Evolutionary conservation across 768 basidiomycete genomes (phyloP).

Genomic region (Peribolospora kevripleyi): DNA sequence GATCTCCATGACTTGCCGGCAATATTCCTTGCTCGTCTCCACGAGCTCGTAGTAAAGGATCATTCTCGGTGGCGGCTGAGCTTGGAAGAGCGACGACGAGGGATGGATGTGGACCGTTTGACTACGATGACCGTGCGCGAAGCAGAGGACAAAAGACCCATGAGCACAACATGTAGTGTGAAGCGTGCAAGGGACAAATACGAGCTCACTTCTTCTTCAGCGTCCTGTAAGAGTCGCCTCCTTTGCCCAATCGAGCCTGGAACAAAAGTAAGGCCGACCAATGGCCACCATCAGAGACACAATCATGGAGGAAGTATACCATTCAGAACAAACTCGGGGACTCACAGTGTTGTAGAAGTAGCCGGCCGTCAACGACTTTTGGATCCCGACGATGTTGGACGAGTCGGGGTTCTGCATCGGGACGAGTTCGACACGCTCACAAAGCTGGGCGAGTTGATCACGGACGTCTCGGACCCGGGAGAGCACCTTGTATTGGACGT

Average conservation of each 20-base stretch:
- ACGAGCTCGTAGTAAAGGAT: constrained; percentile 90
- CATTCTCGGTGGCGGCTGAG: constrained; percentile 76
- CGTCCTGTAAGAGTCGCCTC: constrained; percentile 89
- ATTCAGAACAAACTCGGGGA: not conserved
- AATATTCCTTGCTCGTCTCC: constrained; percentile 90
- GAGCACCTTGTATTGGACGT: constrained; percentile 80
- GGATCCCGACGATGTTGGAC: constrained; percentile 73
- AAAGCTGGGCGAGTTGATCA: constrained; percentile 67
- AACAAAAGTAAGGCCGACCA: not conserved
- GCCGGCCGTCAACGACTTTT: constrained; percentile 82
- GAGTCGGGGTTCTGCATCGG: constrained; percentile 68
- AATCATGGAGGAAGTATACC: not conserved
- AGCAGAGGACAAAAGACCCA: not conserved
- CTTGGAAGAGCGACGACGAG: constrained; percentile 79
- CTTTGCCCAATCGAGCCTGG: constrained; percentile 62
- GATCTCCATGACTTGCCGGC: constrained; percentile 95
- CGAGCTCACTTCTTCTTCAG: constrained; percentile 39
- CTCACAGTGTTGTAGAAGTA: constrained; percentile 86
- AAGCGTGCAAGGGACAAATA: not conserved
- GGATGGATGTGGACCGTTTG: constrained; percentile 96
- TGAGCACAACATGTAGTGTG: not conserved
- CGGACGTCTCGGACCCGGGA: constrained; percentile 87
- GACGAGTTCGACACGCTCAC: constrained; percentile 89
- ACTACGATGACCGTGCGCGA: constrained; percentile 19
- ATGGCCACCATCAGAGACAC: not conserved